Percentiles rank a stretch among this genome's conserved stretches.
phyloP scores from a whole-genome alignment of 352 stramenopile genomes.

The Pythium volutum region DNA sequence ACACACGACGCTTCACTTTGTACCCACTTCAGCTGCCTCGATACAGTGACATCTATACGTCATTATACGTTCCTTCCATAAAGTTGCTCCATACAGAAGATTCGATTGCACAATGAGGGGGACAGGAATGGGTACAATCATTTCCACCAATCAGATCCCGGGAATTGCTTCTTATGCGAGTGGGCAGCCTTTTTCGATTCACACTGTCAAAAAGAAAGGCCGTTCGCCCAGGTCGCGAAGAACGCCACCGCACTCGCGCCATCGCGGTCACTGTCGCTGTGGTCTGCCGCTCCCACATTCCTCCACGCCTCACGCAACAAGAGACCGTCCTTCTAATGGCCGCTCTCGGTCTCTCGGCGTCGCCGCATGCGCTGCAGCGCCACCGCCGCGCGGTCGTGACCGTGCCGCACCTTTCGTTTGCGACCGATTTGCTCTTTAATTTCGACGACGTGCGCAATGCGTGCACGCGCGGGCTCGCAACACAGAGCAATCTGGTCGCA shows the following conservation, averaged over 20 bases:
- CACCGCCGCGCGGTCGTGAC: constrained; percentile 18
- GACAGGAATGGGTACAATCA: constrained; percentile 2
- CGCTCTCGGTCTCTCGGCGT: background rate
- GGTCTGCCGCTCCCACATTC: background rate
- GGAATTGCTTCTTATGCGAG: constrained; percentile 22
- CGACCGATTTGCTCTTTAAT: constrained; percentile 78
- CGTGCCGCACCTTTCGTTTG: constrained; percentile 50
- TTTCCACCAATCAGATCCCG: constrained; percentile 21
- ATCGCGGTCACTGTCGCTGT: background rate
- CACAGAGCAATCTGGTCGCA: constrained; percentile 53
- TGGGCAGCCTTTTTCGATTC: constrained; percentile 1
- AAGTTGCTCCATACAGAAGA: constrained; percentile 8
- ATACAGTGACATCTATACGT: constrained; percentile 6
- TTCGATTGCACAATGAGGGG: constrained; percentile 8
- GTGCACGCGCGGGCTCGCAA: constrained; percentile 43
- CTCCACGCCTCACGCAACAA: background rate
- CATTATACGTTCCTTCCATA: no score
- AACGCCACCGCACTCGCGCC: background rate
- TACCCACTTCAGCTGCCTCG: background rate
- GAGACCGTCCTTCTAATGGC: background rate
- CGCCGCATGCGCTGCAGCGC: constrained; percentile 5
- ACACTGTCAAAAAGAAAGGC: constrained; percentile 2
- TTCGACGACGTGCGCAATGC: constrained; percentile 57
- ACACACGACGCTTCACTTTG: background rate
- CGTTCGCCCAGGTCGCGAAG: constrained; percentile 5